A percentile compares a stretch with the other conserved stretches of the same genome.
These are phyloP conservation scores for Termitomyces sp. DNA, from an alignment of 768 basidiomycete genomes.

Conservation along the genomic window DNA sequence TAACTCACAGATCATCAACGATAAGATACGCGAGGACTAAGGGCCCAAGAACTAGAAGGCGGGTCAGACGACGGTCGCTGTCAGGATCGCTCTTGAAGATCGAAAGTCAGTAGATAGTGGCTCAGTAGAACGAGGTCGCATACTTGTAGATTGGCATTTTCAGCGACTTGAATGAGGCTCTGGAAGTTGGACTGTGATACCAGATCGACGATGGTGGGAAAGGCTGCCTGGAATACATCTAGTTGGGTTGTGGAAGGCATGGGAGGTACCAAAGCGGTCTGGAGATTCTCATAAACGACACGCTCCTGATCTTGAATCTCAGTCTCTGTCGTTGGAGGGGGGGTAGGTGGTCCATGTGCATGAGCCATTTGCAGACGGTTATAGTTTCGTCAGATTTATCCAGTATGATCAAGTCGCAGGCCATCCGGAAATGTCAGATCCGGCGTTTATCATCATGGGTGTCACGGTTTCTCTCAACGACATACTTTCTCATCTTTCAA, in stretches of 20 bases:
- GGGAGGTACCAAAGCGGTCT: constrained; percentile 8
- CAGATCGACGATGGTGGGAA: constrained; percentile 38
- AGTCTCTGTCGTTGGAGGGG: constrained; percentile 50
- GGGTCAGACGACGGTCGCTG: constrained; percentile 33
- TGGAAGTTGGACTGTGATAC: constrained; percentile 37
- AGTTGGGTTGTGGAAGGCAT: constrained; percentile 15
- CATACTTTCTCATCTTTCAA: background rate
- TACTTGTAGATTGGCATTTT: constrained; percentile 51
- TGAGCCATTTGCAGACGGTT: constrained; percentile 39
- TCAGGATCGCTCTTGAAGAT: constrained; percentile 23
- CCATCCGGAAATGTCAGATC: background rate
- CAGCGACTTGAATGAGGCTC: constrained; percentile 41
- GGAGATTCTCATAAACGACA: constrained; percentile 5
- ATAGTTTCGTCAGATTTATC: background rate
- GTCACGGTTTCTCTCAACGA: background rate
- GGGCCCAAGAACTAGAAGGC: constrained; percentile 51
- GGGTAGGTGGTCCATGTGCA: constrained; percentile 57
- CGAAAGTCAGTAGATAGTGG: background rate
- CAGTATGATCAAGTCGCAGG: background rate
- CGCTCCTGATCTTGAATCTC: constrained; percentile 53
- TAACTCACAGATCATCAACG: constrained; percentile 48
- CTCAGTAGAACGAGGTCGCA: constrained; percentile 12
- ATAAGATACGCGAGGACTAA: constrained; percentile 64
- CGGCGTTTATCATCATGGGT: background rate
- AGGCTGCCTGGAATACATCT: constrained; percentile 39